These are phyloP conservation scores for Copromyces sp. DNA, from an alignment of 495 filamentous ascomycete species.

Conservation along the genomic window DNA sequence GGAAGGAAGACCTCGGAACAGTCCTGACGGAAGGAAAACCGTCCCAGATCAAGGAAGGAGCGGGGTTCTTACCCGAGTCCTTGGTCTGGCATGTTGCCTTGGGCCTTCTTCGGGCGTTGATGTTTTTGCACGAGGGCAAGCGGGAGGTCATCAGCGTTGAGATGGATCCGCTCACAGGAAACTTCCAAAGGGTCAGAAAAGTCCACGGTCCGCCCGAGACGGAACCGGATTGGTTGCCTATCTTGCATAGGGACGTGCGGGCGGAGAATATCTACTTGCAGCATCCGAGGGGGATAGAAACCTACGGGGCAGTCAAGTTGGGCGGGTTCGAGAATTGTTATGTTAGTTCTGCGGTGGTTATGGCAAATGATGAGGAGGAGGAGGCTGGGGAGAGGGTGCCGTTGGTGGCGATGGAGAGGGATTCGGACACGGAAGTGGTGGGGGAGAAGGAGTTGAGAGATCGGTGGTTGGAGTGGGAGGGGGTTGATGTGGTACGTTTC, in stretches of 20 bases:
- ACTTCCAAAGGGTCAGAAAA: conserved; percentile 5
- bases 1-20: neutral
- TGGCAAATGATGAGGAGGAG: conserved; percentile 22
- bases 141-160: conserved; percentile 8
- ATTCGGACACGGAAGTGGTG: neutral
- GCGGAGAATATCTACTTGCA: conserved; percentile 35
- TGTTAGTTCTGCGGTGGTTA: neutral
- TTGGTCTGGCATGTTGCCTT: conserved; percentile 36
- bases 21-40: neutral
- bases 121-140: conserved; percentile 35
- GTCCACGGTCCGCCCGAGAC: neutral
- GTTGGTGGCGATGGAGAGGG: conserved; percentile 6
- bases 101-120: conserved; percentile 28
- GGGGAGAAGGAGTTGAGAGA: conserved; percentile 2
- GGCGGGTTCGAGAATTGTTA: conserved; percentile 29
- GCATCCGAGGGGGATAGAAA: conserved; percentile 33
- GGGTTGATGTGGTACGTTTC: conserved; percentile 3
- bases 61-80: conserved; percentile 28
- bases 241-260: conserved; percentile 34
- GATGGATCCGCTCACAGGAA: neutral
- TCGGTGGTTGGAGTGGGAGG: neutral
- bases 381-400: neutral
- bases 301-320: conserved; percentile 39
- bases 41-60: neutral
- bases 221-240: conserved; percentile 32